Evolutionary conservation across 306 rosid species (phyloP).

Genomic region (Luffa acutangula): DNA sequence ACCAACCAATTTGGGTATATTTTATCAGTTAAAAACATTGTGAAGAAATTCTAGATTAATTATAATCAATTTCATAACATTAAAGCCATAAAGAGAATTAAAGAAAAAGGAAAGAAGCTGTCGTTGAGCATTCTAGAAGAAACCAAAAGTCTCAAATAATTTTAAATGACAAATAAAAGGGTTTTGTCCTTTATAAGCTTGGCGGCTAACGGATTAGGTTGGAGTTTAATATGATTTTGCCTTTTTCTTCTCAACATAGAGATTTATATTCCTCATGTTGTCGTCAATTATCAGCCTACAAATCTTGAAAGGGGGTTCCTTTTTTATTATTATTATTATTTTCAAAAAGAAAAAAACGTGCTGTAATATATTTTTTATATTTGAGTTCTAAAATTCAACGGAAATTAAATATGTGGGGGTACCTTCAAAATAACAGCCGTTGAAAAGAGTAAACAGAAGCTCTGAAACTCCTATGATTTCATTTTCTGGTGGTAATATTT

Average conservation of each 20-base stretch:
- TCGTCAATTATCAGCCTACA: conserved; percentile 8
- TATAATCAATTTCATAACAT: neutral
- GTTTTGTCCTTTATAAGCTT: neutral
- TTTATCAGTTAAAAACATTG: too few relatives aligned
- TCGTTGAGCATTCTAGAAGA: neutral
- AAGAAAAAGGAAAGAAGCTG: neutral
- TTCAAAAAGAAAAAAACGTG: neutral
- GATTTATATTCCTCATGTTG: neutral
- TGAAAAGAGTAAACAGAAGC: neutral
- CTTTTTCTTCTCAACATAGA: neutral
- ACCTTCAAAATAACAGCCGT: neutral
- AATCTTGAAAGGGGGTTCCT: neutral
- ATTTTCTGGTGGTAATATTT: conserved; percentile 48
- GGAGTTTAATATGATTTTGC: neutral
- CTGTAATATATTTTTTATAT: neutral
- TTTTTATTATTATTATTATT: too few relatives aligned
- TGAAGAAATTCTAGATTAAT: too few relatives aligned
- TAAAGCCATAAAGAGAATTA: neutral
- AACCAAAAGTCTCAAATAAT: neutral
- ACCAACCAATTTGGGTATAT: too few relatives aligned
- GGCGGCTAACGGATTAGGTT: neutral
- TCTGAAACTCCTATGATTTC: conserved; percentile 5
- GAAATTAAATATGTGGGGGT: neutral
- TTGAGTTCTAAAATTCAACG: neutral
- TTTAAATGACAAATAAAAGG: neutral